Conservation (phyloP, 495 filamentous ascomycete genomes). For the Ramalina intermedia region DNA sequence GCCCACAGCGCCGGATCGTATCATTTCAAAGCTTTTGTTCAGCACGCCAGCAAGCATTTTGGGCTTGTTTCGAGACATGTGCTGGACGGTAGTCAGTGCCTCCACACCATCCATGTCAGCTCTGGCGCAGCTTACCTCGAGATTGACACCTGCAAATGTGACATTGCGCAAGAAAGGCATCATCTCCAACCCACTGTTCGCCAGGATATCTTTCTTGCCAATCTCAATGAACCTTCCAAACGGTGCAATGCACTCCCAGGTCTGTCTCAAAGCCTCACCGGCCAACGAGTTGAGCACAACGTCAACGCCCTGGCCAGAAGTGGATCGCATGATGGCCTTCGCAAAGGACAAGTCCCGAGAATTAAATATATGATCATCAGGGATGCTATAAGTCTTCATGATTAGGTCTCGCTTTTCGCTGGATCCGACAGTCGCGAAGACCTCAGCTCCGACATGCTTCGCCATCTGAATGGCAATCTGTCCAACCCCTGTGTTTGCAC, state of each 20-base stretch:
- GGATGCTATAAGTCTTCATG: conserved; percentile 23
- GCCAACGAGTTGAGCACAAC: conserved; percentile 37
- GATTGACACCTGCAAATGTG: conserved; percentile 2
- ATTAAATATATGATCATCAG: conserved; percentile 30
- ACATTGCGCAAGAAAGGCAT: neutral
- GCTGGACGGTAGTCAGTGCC: neutral
- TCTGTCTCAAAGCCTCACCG: conserved; percentile 24
- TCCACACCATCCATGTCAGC: neutral
- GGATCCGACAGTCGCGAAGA: conserved; percentile 43
- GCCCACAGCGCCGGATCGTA: conserved; percentile 8
- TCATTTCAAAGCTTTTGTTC: conserved; percentile 1
- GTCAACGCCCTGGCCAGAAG: conserved; percentile 38
- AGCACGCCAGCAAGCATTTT: neutral
- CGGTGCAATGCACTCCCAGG: conserved; percentile 29
- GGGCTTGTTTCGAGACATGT: neutral
- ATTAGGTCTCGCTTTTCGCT: conserved; percentile 23
- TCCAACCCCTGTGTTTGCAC: conserved; percentile 24
- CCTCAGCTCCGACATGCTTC: conserved; percentile 36
- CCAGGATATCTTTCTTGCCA: conserved; percentile 35
- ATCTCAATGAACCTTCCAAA: conserved; percentile 25
- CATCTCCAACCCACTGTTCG: neutral
- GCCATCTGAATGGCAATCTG: conserved; percentile 41
- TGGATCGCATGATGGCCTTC: conserved; percentile 26
- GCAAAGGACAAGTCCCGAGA: conserved; percentile 27
- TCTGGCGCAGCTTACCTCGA: neutral